Base-by-base conservation (phyloP, 2,329 filamentous ascomycete genomes). In the Fusarium incarnatum region DNA sequence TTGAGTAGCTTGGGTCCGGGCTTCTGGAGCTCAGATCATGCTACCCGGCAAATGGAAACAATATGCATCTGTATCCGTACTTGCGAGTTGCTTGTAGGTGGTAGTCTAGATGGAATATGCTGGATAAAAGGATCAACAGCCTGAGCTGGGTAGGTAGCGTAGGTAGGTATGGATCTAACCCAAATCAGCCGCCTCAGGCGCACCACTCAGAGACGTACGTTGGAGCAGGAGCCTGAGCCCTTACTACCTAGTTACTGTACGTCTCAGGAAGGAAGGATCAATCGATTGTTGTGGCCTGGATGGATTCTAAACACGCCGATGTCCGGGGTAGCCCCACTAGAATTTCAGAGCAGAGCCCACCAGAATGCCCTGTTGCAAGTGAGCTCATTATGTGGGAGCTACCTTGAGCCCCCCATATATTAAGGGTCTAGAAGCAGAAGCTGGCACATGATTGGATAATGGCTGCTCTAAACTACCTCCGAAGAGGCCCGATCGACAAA, bases 261-360 rank as follows among this genome's bases (percentile, higher is more conserved):
- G 42, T 42, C 27, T 20, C n/a, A 34, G 56, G 41, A 57, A 47
- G 25, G 44, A 46, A 23, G 20, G 12, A 37, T 27, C 18, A 13
- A 44, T 44, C 41, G 41, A 44, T 22, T 23, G 22, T 15, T 47
- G 34, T 53, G 42, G 28, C 20, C n/a, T 28, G 27, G 27, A 46
- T 46, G 53, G 56, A 57, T 63, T 69, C 46, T 62, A 56, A 54
- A 60, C 60, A 50, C 70, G 71, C 73, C 73, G 73, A 73, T 75
- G 73, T 75, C 73, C 73, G 73, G 73, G 73, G 73, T 75, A 75
- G 64, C 64, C 60, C 73, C 73, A 73, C 73, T 61, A 62, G 42
- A 47, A 61, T 41, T 55, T 61, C 62, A 69, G 60, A 63, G 28
- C 4, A 48, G 25, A 66, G 63, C 42, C 66, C 46, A 64, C 60